A percentile compares a stretch with the other conserved stretches of the same genome.
These are phyloP conservation scores for Arabidopsis arenosa DNA, from an alignment of 345 rosid species.

Conservation along the genomic window DNA sequence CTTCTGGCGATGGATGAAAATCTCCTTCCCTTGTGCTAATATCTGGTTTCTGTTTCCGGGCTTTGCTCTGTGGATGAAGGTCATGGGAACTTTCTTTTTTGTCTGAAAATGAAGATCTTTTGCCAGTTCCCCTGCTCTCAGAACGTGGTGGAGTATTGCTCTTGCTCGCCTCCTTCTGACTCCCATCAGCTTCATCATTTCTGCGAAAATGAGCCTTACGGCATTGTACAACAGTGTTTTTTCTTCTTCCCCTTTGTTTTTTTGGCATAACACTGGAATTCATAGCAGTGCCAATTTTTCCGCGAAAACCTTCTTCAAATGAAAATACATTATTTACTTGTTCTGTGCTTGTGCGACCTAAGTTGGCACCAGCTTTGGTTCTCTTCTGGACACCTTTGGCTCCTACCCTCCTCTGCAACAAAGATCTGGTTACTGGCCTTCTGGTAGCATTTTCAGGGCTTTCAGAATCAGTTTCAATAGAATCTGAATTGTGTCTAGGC, in stretches of 20 bases:
- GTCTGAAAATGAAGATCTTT: conserved; percentile 53
- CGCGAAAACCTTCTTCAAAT: conserved; percentile 56
- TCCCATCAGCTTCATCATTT: conserved; percentile 49
- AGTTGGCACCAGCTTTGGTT: conserved; percentile 45
- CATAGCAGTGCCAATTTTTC: conserved; percentile 43
- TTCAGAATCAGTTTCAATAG: conserved; percentile 83
- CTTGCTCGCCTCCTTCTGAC: conserved; percentile 48
- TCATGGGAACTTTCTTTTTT: conserved; percentile 46
- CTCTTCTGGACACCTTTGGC: conserved; percentile 44
- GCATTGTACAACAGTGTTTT: conserved; percentile 48
- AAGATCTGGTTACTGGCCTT: conserved; percentile 72
- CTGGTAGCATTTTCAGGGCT: conserved; percentile 52
- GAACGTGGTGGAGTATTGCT: conserved; percentile 45
- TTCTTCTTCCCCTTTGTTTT: conserved; percentile 52
- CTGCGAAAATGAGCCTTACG: conserved; percentile 49
- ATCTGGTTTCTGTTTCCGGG: conserved; percentile 41
- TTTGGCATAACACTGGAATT: conserved; percentile 45
- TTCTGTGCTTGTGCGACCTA: conserved; percentile 45
- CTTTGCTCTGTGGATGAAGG: conserved; percentile 41
- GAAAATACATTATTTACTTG: conserved; percentile 54
- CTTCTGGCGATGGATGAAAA: conserved; percentile 44
- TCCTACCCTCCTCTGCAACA: conserved; percentile 54
- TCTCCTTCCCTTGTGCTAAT: conserved; percentile 46
- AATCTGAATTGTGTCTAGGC: conserved; percentile 66
- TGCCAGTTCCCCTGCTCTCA: conserved; percentile 50